Conservation (phyloP, 2,329 filamentous ascomycete species). For the Pseudogymnoascus sp. region DNA sequence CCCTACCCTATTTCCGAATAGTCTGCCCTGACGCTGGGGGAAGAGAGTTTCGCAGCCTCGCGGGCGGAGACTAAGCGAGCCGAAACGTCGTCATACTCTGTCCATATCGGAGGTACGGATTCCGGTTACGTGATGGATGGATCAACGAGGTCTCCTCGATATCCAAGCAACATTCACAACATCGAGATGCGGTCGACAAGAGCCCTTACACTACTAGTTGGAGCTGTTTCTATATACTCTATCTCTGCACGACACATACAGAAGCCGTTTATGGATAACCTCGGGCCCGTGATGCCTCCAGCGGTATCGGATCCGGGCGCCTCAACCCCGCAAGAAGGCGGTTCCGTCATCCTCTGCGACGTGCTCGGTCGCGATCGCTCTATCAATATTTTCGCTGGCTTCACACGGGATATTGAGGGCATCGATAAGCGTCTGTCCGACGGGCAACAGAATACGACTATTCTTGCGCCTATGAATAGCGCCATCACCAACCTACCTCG, state of each 20-base stretch:
- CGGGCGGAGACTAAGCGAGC: conserved; percentile 5
- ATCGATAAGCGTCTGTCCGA: conserved; percentile 63
- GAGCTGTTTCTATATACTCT: background rate
- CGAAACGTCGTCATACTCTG: conserved; percentile 6
- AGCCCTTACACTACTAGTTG: background rate
- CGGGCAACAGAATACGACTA: conserved; percentile 61
- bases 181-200: conserved; percentile 5
- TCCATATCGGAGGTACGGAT: background rate
- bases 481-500: conserved; percentile 69
- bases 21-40: conserved; percentile 1
- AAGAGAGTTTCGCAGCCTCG: conserved; percentile 7
- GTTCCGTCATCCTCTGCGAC: conserved; percentile 66
- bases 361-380: conserved; percentile 70
- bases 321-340: conserved; percentile 24
- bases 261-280: conserved; percentile 16
- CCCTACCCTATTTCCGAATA: background rate
- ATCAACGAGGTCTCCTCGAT: background rate
- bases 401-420: conserved; percentile 67
- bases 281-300: conserved; percentile 21
- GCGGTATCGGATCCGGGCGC: conserved; percentile 13
- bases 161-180: background rate
- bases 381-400: conserved; percentile 77
- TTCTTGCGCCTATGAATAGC: conserved; percentile 80
- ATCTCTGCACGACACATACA: background rate
- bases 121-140: background rate